Evolutionary conservation across 202 grass and related monocot species (phyloP).

Genomic region (Sporobolus alterniflorus): DNA sequence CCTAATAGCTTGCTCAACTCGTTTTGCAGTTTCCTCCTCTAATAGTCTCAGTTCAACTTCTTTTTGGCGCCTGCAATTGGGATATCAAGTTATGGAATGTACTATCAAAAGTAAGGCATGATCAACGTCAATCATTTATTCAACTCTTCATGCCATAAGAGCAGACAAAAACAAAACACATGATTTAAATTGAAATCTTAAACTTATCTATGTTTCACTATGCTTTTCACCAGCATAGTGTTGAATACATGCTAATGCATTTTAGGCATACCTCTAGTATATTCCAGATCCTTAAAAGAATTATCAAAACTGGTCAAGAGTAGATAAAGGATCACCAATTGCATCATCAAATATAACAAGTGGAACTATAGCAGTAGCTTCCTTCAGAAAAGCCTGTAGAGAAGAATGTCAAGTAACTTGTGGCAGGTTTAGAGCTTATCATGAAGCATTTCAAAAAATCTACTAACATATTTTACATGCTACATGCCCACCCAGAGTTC

Average conservation of each 20-base stretch:
- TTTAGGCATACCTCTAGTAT: constrained; percentile 99
- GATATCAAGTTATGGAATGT: constrained; percentile 56
- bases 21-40: constrained; percentile 91
- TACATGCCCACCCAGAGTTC: constrained; percentile 11
- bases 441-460: constrained; percentile 70
- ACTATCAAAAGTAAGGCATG: constrained; percentile 22
- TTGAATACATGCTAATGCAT: constrained; percentile 84
- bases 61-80: constrained; percentile 76
- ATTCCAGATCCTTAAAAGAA: constrained; percentile 98
- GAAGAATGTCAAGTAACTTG: constrained; percentile 99
- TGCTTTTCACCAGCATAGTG: constrained; percentile 54
- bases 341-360: constrained; percentile 99
- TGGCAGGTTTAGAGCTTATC: constrained; percentile 77
- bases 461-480: constrained; percentile 45
- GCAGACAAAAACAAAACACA: constrained; percentile 44
- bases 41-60: constrained; percentile 95
- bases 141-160: constrained; percentile 45
- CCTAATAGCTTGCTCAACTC: constrained; percentile 94
- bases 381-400: constrained; percentile 97
- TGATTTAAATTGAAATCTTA: constrained; percentile 41
- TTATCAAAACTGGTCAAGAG: constrained; percentile 99
- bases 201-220: constrained; percentile 63
- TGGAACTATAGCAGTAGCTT: constrained; percentile 98
- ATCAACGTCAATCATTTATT: constrained; percentile 15
- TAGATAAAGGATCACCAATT: constrained; percentile 99